Conservation (phyloP, 345 rosid genomes). For the Ceriops decandra region DNA sequence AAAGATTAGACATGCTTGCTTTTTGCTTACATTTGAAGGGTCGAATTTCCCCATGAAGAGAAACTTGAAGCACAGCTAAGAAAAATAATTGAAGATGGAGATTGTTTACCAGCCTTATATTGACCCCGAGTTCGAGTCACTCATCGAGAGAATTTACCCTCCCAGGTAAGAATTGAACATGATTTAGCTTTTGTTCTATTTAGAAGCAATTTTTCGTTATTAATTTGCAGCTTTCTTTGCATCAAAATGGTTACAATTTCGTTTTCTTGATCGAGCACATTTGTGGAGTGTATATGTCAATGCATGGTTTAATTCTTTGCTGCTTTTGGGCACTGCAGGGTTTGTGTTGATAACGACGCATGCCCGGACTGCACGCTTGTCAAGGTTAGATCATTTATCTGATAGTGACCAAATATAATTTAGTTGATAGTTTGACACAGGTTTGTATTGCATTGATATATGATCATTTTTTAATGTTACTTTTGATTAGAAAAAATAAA, state of each 20-base stretch:
- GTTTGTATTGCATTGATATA: neutral
- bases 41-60: neutral
- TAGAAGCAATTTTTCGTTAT: too few relatives aligned
- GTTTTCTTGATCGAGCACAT: neutral
- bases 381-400: slow-evolving; percentile 43
- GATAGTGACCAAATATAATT: too few relatives aligned
- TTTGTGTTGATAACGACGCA: slow-evolving; percentile 82
- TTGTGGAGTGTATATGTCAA: neutral
- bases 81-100: slow-evolving; percentile 43
- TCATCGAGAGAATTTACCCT: slow-evolving; percentile 82
- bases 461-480: neutral
- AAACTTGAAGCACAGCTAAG: neutral
- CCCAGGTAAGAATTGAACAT: slow-evolving; percentile 42
- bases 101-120: slow-evolving; percentile 59
- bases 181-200: too few relatives aligned
- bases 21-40: neutral
- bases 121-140: slow-evolving; percentile 76
- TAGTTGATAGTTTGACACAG: too few relatives aligned
- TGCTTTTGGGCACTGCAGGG: slow-evolving; percentile 43
- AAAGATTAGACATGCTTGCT: neutral
- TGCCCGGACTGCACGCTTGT: slow-evolving; percentile 75
- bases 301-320: neutral
- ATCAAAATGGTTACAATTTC: neutral
- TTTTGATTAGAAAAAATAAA: too few relatives aligned
- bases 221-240: too few relatives aligned